Percentiles rank a stretch among this genome's conserved stretches.
These are phyloP conservation scores for Chenopodium formosanum DNA, from an alignment of 148 eudicot species.

Conservation along the genomic window DNA sequence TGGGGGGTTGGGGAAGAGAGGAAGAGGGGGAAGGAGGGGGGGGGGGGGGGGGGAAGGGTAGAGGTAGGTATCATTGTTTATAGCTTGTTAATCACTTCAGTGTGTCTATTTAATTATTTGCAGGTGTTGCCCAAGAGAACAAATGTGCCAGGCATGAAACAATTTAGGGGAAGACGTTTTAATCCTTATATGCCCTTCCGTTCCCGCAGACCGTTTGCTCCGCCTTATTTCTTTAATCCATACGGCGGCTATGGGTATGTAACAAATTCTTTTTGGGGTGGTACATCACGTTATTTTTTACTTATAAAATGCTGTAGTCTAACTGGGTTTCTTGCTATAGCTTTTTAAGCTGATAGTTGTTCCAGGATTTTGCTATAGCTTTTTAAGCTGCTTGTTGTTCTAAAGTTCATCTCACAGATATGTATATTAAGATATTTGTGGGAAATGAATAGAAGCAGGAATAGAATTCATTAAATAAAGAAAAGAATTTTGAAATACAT, in stretches of 20 bases:
- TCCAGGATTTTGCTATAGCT: not conserved
- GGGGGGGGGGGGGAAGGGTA: too few relatives aligned
- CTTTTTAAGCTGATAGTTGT: too few relatives aligned
- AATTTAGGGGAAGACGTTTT: slow-evolving; percentile 52
- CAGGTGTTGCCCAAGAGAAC: slow-evolving; percentile 90
- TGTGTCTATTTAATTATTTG: slow-evolving; percentile 2
- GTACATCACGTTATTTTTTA: not conserved
- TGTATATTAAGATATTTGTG: too few relatives aligned
- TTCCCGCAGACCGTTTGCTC: slow-evolving; percentile 45
- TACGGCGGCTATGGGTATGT: slow-evolving; percentile 84
- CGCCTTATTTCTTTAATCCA: slow-evolving; percentile 53
- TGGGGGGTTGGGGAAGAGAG: not conserved
- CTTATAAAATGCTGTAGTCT: not conserved
- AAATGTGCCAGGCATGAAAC: slow-evolving; percentile 89
- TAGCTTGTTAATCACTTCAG: slow-evolving; percentile 2
- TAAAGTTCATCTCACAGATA: too few relatives aligned
- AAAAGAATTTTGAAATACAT: too few relatives aligned
- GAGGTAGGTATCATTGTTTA: not conserved
- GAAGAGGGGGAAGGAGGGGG: too few relatives aligned
- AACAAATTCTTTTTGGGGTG: not conserved
- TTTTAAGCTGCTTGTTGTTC: too few relatives aligned
- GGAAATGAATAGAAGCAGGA: too few relatives aligned
- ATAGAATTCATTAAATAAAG: too few relatives aligned
- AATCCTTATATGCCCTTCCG: slow-evolving; percentile 51
- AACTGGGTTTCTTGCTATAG: not conserved